Conservation (phyloP, 2,329 filamentous ascomycete species). For the Pseudofabraea citricarpa region DNA sequence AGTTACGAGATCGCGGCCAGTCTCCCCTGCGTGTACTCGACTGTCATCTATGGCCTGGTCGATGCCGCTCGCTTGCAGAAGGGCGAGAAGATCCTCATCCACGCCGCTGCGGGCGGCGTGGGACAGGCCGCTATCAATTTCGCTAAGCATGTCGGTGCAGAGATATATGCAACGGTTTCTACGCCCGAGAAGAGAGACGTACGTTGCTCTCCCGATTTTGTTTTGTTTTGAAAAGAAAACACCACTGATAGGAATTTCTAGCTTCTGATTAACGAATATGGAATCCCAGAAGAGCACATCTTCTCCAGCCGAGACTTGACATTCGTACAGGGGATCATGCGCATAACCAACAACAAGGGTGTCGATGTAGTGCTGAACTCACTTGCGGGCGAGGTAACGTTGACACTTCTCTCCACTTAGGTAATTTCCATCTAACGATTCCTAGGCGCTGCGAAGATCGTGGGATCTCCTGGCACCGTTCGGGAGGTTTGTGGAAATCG, state of each 20-base stretch:
- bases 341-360: conserved; percentile 12
- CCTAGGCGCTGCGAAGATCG: not conserved
- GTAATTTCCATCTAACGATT: not conserved
- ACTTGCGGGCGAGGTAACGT: not conserved
- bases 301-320: conserved; percentile 32
- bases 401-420: not conserved
- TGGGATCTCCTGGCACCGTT: conserved; percentile 8
- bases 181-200: conserved; percentile 3
- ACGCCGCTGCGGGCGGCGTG: conserved; percentile 23
- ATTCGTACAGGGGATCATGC: conserved; percentile 24
- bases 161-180: conserved; percentile 18
- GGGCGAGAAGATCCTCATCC: conserved; percentile 24
- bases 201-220: too few relatives aligned
- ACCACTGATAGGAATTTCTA: too few relatives aligned
- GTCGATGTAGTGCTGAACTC: conserved; percentile 11
- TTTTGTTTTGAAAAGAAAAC: too few relatives aligned
- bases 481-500: conserved; percentile 30
- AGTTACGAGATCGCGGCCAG: conserved; percentile 14
- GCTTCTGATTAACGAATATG: conserved; percentile 28
- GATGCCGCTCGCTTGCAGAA: conserved; percentile 7
- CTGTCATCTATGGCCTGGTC: conserved; percentile 9
- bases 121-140: conserved; percentile 26
- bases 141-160: conserved; percentile 19
- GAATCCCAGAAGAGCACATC: conserved; percentile 33
- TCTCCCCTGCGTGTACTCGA: conserved; percentile 8